phyloP scores from a whole-genome alignment of 1,284 basidiomycete species.

The Cystobasidium sp. region DNA sequence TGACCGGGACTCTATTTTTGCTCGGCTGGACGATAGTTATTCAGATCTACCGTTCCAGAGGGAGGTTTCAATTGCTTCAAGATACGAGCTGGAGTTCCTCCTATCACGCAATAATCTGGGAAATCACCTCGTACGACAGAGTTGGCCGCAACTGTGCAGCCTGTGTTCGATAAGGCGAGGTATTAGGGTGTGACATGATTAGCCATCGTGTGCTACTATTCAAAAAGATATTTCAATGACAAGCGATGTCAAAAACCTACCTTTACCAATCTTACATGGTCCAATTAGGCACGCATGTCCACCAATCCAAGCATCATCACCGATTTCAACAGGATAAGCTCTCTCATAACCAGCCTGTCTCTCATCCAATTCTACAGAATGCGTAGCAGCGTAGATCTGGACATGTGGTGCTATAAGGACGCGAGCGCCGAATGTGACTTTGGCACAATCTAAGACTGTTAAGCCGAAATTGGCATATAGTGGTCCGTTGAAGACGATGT shows the following conservation, averaged over 20 bases:
- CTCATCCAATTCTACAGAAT: slow-evolving; percentile 30
- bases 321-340: slow-evolving; percentile 51
- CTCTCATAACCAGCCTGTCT: slow-evolving; percentile 48
- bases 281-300: not conserved
- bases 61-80: slow-evolving; percentile 7
- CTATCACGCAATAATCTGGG: slow-evolving; percentile 28
- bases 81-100: slow-evolving; percentile 16
- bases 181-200: no score
- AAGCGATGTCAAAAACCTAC: not conserved
- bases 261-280: slow-evolving; percentile 18
- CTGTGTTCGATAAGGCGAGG: not conserved
- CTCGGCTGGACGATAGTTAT: slow-evolving; percentile 7
- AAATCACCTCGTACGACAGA: slow-evolving; percentile 38
- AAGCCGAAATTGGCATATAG: slow-evolving; percentile 51
- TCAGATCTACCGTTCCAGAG: slow-evolving; percentile 7
- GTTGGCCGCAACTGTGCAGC: slow-evolving; percentile 47
- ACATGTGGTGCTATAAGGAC: slow-evolving; percentile 42
- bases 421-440: slow-evolving; percentile 26
- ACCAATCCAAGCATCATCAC: slow-evolving; percentile 47
- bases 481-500: slow-evolving; percentile 47
- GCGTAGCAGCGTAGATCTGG: slow-evolving; percentile 51
- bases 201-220: no score
- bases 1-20: no score
- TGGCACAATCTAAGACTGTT: slow-evolving; percentile 47
- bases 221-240: not conserved